Base-by-base conservation (phyloP, 345 rosid genomes). In the Adansonia digitata region DNA sequence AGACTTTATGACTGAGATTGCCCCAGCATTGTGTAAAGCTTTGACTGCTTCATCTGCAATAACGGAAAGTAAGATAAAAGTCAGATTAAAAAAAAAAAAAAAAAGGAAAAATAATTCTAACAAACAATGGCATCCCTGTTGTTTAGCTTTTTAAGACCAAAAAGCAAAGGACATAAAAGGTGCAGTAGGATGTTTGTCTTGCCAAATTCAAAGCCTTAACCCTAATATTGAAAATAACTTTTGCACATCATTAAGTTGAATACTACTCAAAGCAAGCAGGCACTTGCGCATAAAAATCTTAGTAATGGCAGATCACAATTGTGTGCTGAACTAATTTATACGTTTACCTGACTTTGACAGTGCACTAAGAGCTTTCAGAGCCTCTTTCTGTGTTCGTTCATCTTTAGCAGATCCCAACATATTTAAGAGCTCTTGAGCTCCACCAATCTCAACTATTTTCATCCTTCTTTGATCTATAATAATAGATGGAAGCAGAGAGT, bases 401-500 rank as follows among this genome's bases (percentile, higher is more conserved):
- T 95, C 99, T 83, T 82, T 84, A 24, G 98, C 96, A 85, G 69
- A 72, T 71, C 67, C 90, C 82, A 91, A 82, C 98, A 94, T 94
- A 65, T 82, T 79, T 53, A 91, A 65, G 79, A 94, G 92, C 82
- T 89, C 90, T 77, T 91, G 88, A 76, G 87, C 97, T 52, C 97
- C 98, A 81, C 98, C 97, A 74, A 88, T 79, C 82, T 90, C 92
- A 69, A 94, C 94, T 80, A 93, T 88, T 80, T 89, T 90, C 96
- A 90, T 91, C 79, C 99, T 93, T 74, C 91, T 90, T 74, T 89
- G 89, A 85, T 93, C 97, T 93, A 76, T 42, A 13, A 56, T 78
- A 69, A 60, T 5, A 69, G 67, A 75, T 11, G 37, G 78, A 24
- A 62, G 42, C 29, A 72, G 18, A 55, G 72, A 39, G 63, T 43